Base-by-base conservation (phyloP, 2,329 filamentous ascomycete species). In the Colletotrichum chrysophilum region DNA sequence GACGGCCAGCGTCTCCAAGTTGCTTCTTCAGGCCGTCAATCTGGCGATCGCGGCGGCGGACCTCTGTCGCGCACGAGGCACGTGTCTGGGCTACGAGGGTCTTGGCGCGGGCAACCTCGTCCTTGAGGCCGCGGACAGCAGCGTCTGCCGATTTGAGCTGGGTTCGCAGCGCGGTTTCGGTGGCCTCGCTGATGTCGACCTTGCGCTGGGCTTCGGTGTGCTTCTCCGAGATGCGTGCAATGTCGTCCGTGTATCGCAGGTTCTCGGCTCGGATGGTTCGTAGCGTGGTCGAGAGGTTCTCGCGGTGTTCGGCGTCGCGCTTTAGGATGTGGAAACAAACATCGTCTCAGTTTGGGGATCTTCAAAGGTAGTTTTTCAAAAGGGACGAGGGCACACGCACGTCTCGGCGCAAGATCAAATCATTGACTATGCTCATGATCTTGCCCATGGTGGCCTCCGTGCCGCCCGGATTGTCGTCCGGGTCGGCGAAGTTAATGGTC, bases 361-460 rank as follows among this genome's bases (percentile, higher is more conserved):
- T 24, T 66, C n/a, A 60, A 60, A 26, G 36, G 66, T 24, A 66
- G 72, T 26, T 24, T 62, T 7, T 28, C 30, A 64, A 43, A 56
- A 43, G n/a, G 21, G 26, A 56, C 21, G 18, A 75, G 62, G 58
- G 62, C 43, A 75, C 71, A 88, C 92, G 80, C 88, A 98, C 95
- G 84, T 99, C 97, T 88, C 96, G 92, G 79, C 96, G 92, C 76
- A 98, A 84, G 75, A 99, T 95, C 79, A 99, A 86, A 82, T 99
- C 97, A 84, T 99, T 98, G 65, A 99, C 92, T 28, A 99, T 90
- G 82, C 96, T 94, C 86, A 99, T 98, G 80, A 98, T 93, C 78
- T 93, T 92, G 24, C 94, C 94, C 93, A 97, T 96, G 21, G 94
- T 94, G 66, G 90, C 91, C 56, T 88, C 90, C 48, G 91, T 88